These are phyloP conservation scores for Camellia oleifera DNA, from an alignment of 179 eudicot species.

Conservation along the genomic window DNA sequence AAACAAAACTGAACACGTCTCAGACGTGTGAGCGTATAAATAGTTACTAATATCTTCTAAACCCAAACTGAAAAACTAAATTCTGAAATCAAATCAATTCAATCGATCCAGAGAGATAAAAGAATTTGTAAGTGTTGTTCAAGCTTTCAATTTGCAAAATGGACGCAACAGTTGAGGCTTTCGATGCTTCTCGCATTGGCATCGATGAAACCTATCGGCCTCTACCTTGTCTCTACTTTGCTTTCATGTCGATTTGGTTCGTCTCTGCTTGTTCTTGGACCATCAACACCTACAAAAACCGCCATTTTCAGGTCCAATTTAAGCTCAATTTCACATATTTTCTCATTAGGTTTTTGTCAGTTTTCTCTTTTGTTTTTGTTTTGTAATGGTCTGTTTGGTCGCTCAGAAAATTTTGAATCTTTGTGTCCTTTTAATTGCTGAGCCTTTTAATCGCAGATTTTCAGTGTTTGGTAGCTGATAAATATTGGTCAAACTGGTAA, in stretches of 20 bases:
- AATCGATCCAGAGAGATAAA: too few species aligned
- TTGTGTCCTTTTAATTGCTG: neutral
- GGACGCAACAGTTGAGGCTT: slow-evolving; percentile 6
- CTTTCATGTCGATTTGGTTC: slow-evolving; percentile 53
- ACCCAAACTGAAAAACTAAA: too few species aligned
- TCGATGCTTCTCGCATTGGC: neutral
- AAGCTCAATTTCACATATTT: neutral
- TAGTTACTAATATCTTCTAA: too few species aligned
- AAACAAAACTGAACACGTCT: too few species aligned
- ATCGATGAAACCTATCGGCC: slow-evolving; percentile 55
- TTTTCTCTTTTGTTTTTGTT: neutral
- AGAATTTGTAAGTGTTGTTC: too few species aligned
- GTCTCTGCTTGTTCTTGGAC: slow-evolving; percentile 55
- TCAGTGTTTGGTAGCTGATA: neutral
- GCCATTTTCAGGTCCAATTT: slow-evolving; percentile 53
- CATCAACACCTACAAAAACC: slow-evolving; percentile 52
- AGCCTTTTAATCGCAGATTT: neutral
- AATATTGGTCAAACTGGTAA: too few species aligned
- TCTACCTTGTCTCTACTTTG: slow-evolving; percentile 51
- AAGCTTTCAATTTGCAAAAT: slow-evolving; percentile 1
- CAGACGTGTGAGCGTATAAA: too few species aligned
- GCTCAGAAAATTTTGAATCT: neutral
- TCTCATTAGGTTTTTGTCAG: neutral
- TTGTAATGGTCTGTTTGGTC: neutral
- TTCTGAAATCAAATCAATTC: neutral